Conservation (phyloP, 805 yeast genomes). For the Barnettozyma californica region DNA sequence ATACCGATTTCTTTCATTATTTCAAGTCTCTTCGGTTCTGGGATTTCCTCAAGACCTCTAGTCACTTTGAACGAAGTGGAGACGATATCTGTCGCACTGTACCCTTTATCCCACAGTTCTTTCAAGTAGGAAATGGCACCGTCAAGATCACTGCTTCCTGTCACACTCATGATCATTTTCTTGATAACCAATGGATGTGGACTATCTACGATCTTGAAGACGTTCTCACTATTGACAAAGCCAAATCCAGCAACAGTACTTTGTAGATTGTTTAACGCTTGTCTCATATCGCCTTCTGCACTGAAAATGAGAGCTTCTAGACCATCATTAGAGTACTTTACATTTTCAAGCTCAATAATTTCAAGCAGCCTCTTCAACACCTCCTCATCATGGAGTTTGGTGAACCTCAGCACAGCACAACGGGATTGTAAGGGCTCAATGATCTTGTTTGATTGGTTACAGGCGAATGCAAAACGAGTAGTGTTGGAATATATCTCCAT, state of each 20-base stretch:
- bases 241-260: slow-evolving; percentile 93
- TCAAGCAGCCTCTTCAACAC: slow-evolving; percentile 72
- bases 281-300: slow-evolving; percentile 99
- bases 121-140: slow-evolving; percentile 59
- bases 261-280: slow-evolving; percentile 90
- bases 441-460: slow-evolving; percentile 90
- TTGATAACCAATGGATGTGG: slow-evolving; percentile 90
- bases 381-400: slow-evolving; percentile 77
- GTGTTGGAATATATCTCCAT: slow-evolving; percentile 96
- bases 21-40: slow-evolving; percentile 66
- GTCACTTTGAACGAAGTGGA: slow-evolving; percentile 87
- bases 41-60: slow-evolving; percentile 63
- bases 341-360: slow-evolving; percentile 62
- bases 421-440: slow-evolving; percentile 95
- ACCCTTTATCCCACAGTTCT: slow-evolving; percentile 82
- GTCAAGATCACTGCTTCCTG: slow-evolving; percentile 46
- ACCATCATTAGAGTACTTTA: slow-evolving; percentile 83
- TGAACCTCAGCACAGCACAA: slow-evolving; percentile 88
- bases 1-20: slow-evolving; percentile 84
- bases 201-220: slow-evolving; percentile 90
- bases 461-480: slow-evolving; percentile 97
- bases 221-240: slow-evolving; percentile 85
- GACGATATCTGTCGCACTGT: slow-evolving; percentile 88
- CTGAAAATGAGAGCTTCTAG: slow-evolving; percentile 88
- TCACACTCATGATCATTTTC: slow-evolving; percentile 54